phyloP scores from a whole-genome alignment of 2,329 filamentous ascomycete genomes.

The Penicillium sp. region DNA sequence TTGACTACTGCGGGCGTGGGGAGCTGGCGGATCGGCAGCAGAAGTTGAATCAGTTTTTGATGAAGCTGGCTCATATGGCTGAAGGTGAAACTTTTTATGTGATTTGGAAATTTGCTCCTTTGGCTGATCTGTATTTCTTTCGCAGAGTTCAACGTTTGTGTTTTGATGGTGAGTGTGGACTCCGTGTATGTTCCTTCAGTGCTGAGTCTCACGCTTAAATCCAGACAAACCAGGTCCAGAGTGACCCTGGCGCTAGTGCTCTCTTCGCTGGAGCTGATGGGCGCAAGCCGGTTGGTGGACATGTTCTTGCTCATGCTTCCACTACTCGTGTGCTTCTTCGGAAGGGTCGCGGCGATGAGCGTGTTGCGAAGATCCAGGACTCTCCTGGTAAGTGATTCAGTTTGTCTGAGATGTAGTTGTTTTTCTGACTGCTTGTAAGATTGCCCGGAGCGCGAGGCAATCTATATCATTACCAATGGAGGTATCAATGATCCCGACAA shows the following conservation, averaged over 20 bases:
- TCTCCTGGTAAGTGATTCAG: constrained; percentile 54
- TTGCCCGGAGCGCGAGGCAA: constrained; percentile 67
- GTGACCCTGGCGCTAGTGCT: constrained; percentile 66
- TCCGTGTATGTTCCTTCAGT: neutral
- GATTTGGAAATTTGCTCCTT: neutral
- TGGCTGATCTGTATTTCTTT: constrained; percentile 7
- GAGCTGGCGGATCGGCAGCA: constrained; percentile 68
- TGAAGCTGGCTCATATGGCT: constrained; percentile 63
- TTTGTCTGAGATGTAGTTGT: rapidly evolving
- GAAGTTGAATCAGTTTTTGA: constrained; percentile 65
- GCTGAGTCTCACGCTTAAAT: constrained; percentile 4
- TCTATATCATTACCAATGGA: constrained; percentile 68
- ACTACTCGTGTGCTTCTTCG: constrained; percentile 65
- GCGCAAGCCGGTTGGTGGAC: constrained; percentile 65
- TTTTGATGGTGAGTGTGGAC: constrained; percentile 54
- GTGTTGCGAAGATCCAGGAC: constrained; percentile 68
- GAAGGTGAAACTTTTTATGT: constrained; percentile 47
- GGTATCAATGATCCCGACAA: constrained; percentile 69
- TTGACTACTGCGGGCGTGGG: constrained; percentile 65
- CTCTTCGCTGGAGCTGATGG: constrained; percentile 68
- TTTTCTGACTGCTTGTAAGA: constrained; percentile 43
- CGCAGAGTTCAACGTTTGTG: constrained; percentile 65
- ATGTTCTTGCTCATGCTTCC: constrained; percentile 68
- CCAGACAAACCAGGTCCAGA: constrained; percentile 70
- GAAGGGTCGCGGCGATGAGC: constrained; percentile 67